Conservation (phyloP, 2,329 filamentous ascomycete genomes). For the Microsporum audouinii region DNA sequence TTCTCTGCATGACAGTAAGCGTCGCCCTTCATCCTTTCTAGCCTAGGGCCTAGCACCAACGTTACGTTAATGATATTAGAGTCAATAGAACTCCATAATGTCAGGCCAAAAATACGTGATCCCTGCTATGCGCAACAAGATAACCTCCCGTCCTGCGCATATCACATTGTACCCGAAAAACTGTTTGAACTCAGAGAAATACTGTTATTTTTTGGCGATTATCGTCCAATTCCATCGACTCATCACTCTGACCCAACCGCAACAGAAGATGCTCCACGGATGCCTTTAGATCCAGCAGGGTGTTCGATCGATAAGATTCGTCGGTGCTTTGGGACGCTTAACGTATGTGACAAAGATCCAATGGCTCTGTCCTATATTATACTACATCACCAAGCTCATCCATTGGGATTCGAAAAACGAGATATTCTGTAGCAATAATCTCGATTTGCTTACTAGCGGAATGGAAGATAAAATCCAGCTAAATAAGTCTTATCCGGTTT, state of each 20-base stretch:
- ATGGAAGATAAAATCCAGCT: background rate
- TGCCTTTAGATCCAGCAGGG: background rate
- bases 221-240: background rate
- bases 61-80: too few relatives aligned
- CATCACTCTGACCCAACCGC: background rate
- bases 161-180: background rate
- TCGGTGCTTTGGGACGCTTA: background rate
- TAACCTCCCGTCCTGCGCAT: too few relatives aligned
- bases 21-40: too few relatives aligned
- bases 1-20: too few relatives aligned
- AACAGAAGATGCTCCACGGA: background rate
- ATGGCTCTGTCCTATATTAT: constrained; percentile 1
- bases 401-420: constrained; percentile 10
- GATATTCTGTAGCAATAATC: constrained; percentile 8
- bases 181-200: background rate
- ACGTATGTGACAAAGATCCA: background rate
- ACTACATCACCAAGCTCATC: constrained; percentile 3
- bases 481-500: constrained; percentile 8
- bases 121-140: too few relatives aligned
- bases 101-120: background rate
- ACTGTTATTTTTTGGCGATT: background rate
- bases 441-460: constrained; percentile 5
- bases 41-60: too few relatives aligned
- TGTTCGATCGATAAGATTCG: background rate
- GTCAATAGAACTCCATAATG: background rate